A percentile compares a stretch with the other conserved stretches of the same genome.
phyloP scores from a whole-genome alignment of 164 flowering plant species.

The Platanus orientalis region DNA sequence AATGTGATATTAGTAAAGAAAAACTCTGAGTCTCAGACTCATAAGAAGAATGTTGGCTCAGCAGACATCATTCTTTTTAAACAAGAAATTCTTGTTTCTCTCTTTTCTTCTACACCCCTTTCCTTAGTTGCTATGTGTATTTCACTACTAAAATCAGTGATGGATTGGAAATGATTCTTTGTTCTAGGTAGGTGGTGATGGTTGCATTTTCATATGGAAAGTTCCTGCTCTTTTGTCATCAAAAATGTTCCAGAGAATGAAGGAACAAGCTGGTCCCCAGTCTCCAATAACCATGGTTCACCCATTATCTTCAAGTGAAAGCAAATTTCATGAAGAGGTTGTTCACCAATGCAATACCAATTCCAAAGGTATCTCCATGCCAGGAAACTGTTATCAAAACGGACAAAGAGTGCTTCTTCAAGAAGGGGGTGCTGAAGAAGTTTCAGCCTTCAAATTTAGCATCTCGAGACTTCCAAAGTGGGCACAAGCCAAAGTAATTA shows the following conservation, averaged over 20 bases:
- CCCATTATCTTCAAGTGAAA: conserved; percentile 20
- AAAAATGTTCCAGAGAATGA: conserved; percentile 43
- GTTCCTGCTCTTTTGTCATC: conserved; percentile 45
- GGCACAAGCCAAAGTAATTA: conserved; percentile 54
- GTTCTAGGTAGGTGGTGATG: conserved; percentile 63
- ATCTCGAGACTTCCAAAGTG: conserved; percentile 77
- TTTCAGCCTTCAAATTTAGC: conserved; percentile 51
- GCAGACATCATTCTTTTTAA: no score
- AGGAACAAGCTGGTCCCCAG: conserved; percentile 29
- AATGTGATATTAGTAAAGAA: no score
- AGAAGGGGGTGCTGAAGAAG: conserved; percentile 15
- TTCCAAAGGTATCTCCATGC: conserved; percentile 8
- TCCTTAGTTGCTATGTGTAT: no score
- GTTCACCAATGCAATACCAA: conserved; percentile 9
- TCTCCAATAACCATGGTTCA: conserved; percentile 25
- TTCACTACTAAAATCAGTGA: not conserved
- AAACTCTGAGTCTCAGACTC: no score
- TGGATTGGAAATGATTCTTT: conserved; percentile 4
- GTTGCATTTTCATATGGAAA: conserved; percentile 77
- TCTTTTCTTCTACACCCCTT: no score
- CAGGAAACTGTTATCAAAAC: conserved; percentile 11
- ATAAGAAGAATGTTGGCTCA: no score
- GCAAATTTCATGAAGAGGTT: conserved; percentile 22
- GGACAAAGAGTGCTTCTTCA: conserved; percentile 11
- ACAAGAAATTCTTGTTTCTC: no score